Conservation (phyloP, 1,284 basidiomycete genomes). For the Trichosporon sp. region DNA sequence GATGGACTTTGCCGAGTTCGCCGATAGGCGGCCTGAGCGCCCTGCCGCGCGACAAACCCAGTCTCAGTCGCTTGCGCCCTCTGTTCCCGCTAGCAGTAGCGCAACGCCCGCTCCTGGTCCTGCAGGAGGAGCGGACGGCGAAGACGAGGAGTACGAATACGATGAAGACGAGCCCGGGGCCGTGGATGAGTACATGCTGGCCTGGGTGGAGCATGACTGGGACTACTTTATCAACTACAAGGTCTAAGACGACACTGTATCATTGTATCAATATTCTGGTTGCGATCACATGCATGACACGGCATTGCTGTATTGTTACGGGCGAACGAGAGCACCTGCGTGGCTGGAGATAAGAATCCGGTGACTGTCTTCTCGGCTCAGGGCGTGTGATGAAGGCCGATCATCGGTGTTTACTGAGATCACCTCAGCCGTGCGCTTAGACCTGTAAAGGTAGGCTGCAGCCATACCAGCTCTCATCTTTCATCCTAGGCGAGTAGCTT, state of each 20-base stretch:
- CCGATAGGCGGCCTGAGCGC: conserved; percentile 38
- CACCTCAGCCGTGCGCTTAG: no score
- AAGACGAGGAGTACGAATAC: conserved; percentile 32
- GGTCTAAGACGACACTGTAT: neutral
- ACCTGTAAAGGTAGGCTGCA: no score
- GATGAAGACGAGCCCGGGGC: conserved; percentile 51
- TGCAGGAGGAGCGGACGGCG: conserved; percentile 46
- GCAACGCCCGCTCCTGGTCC: conserved; percentile 13
- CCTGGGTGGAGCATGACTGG: conserved; percentile 65
- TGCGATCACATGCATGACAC: neutral
- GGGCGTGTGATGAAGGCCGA: neutral
- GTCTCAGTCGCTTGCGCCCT: conserved; percentile 1
- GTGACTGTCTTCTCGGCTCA: neutral
- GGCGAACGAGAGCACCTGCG: no score
- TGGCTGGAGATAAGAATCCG: neutral
- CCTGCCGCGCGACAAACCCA: neutral
- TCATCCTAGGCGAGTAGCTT: no score
- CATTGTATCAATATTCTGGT: neutral
- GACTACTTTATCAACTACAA: conserved; percentile 57
- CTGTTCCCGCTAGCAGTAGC: conserved; percentile 3
- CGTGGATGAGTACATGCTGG: conserved; percentile 80
- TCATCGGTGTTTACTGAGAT: no score
- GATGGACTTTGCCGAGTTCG: conserved; percentile 71
- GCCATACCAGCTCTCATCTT: no score
- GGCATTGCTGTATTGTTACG: neutral